A percentile compares a stretch with the other conserved stretches of the same genome.
Evolutionary conservation across 2,329 filamentous ascomycete genomes (phyloP).

Genomic region (Stachybotrys chlorohalonatus): DNA sequence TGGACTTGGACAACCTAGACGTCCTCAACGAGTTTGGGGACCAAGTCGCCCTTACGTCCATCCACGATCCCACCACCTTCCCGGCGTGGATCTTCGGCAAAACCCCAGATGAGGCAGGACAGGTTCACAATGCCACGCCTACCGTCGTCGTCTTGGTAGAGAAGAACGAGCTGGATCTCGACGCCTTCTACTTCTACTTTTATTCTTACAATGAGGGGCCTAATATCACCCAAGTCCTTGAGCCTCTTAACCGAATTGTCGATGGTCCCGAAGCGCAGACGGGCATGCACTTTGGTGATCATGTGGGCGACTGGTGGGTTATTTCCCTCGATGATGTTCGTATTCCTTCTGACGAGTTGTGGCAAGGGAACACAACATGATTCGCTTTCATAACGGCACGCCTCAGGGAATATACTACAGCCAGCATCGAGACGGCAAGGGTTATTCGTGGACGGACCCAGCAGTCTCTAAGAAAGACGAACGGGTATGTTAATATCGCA

Average conservation of each 20-base stretch:
- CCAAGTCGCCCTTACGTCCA: constrained; percentile 12
- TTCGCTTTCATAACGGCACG: constrained; percentile 16
- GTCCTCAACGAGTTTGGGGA: constrained; percentile 12
- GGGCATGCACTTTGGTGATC: constrained; percentile 19
- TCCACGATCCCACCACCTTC: constrained; percentile 15
- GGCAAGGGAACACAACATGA: constrained; percentile 22
- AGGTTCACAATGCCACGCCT: constrained; percentile 14
- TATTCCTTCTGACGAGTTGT: not conserved
- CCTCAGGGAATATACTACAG: constrained; percentile 18
- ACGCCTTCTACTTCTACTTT: constrained; percentile 25
- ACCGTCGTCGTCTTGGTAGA: constrained; percentile 21
- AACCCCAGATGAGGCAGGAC: constrained; percentile 10
- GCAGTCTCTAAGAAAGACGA: constrained; percentile 9
- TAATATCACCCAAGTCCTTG: constrained; percentile 21
- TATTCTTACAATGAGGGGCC: constrained; percentile 22
- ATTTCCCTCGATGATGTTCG: not conserved
- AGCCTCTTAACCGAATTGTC: constrained; percentile 14
- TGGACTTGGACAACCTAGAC: constrained; percentile 17
- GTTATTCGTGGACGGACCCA: constrained; percentile 14
- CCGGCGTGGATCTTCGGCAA: constrained; percentile 19
- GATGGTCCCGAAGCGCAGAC: constrained; percentile 2
- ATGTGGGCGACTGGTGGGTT: constrained; percentile 18
- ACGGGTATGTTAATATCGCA: constrained; percentile 9
- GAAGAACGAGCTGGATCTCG: constrained; percentile 14
- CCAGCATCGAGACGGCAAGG: constrained; percentile 14